Conservation (phyloP, 139 green algal genomes). For the Choricystis sp. region DNA sequence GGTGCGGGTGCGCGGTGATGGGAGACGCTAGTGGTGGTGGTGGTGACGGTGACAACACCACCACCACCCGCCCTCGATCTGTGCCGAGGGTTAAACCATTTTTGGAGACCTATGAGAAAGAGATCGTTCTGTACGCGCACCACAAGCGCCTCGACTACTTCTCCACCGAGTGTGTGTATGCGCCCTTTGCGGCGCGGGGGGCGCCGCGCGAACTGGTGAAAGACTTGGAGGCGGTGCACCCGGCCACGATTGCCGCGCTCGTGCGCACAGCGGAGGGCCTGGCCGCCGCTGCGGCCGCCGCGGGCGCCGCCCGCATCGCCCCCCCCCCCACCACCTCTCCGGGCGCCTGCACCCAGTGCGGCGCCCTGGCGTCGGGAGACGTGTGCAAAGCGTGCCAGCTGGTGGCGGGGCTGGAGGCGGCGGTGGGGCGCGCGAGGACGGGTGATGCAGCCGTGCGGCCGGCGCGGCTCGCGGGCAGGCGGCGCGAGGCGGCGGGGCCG, state of each 20-base stretch:
- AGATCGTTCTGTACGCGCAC: constrained; percentile 99
- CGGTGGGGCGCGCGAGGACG: too few species aligned
- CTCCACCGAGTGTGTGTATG: constrained; percentile 88
- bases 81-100: constrained; percentile 93
- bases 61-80: constrained; percentile 2
- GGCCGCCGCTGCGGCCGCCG: constrained; percentile 1
- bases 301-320: background rate
- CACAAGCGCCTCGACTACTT: constrained; percentile 98
- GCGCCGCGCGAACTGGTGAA: constrained; percentile 89
- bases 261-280: constrained; percentile 70
- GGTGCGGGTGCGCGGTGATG: background rate
- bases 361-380: constrained; percentile 50
- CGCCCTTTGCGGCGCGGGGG: constrained; percentile 80
- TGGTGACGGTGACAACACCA: background rate
- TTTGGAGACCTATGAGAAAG: constrained; percentile 94
- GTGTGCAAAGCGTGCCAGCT: constrained; percentile 82
- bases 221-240: constrained; percentile 62
- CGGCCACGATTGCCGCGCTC: constrained; percentile 67
- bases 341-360: constrained; percentile 52
- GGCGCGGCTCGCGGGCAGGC: constrained; percentile 25
- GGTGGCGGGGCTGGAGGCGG: constrained; percentile 69
- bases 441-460: constrained; percentile 15
- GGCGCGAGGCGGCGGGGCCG: background rate
- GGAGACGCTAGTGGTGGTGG: background rate
- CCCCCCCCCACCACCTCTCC: constrained; percentile 10